Conservation (phyloP, 2,329 filamentous ascomycete species). For the Fusarium sarcochroum region DNA sequence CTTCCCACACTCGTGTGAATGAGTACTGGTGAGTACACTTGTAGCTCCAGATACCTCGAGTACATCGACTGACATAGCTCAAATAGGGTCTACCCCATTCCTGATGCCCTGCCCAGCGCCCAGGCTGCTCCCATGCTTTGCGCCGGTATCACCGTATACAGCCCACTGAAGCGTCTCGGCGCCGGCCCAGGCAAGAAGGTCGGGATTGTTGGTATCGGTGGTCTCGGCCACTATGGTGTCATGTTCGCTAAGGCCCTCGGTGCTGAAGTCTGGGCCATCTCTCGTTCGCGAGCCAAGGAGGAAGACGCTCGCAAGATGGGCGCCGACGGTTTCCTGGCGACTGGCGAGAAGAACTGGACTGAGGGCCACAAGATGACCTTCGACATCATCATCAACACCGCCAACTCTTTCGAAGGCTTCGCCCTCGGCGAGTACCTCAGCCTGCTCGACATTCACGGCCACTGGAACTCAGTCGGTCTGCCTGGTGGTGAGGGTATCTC, state of each 20-base stretch:
- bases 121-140: conserved; percentile 86
- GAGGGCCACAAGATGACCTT: conserved; percentile 73
- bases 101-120: conserved; percentile 74
- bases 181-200: conserved; percentile 84
- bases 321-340: conserved; percentile 72
- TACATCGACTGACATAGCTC: conserved; percentile 14
- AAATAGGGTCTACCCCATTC: conserved; percentile 77
- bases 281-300: conserved; percentile 71
- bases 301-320: conserved; percentile 71
- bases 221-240: conserved; percentile 79
- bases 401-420: conserved; percentile 77
- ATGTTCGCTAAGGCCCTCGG: conserved; percentile 78
- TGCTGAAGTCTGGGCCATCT: conserved; percentile 74
- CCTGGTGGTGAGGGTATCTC: conserved; percentile 81
- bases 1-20: conserved; percentile 54
- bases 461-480: conserved; percentile 84
- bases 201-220: conserved; percentile 79
- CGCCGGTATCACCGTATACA: conserved; percentile 85
- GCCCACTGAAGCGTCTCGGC: conserved; percentile 81
- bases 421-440: conserved; percentile 80
- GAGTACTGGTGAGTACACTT: conserved; percentile 61
- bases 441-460: conserved; percentile 84
- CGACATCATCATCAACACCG: conserved; percentile 83
- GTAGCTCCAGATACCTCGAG: not conserved
- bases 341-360: conserved; percentile 70